Base-by-base conservation (phyloP, 1,139 yeast species). In the Suhomyces bolitotheri region DNA sequence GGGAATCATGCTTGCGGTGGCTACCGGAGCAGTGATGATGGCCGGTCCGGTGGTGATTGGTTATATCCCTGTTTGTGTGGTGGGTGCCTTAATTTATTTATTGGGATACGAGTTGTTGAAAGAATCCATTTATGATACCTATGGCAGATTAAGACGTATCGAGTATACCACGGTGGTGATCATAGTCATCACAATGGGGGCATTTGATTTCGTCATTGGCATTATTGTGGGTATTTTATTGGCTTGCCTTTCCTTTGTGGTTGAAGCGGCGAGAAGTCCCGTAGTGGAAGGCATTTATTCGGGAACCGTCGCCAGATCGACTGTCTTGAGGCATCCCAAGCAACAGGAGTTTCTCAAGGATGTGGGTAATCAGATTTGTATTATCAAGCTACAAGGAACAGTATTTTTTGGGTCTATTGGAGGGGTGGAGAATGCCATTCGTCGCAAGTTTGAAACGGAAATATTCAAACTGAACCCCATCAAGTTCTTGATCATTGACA, bases 351-450 rank as follows among this genome's bases (percentile, higher is more conserved):
- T 90, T 52, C 67, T 92, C 50, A 75, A 76, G 44, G 83, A 85
- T 47, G 94, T 90, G 29, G 97, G 97, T 4, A 81, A 85, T 50
- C 97, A 92, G 58, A 88, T 89, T 25, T 86, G 89, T 58, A 85
- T 92, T 22, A 70, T 89, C 54, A 89, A 90, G 58, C 64, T 92
- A 25, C 86, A 88, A 48, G 96, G 97, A 15, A 79, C 94, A 12
- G 67, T 92, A 25, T 92, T 92, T 56, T 92, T 92, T 62, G 98
- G 98, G 2, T 87, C 97, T 0, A 89, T 92, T 58, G 95, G 95
- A 13, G 87, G 92, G 1, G 84, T 92, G 33, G 98, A 92, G 59
- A 72, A 76, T 31, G 76, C 78, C 27, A 83, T 92, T 33, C 73
- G 94, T 39, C 65, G 66, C 10, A 64, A 86, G 44, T 78, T 88